Conservation (phyloP, 2,329 filamentous ascomycete species). For the Leptographium radiaticola region DNA sequence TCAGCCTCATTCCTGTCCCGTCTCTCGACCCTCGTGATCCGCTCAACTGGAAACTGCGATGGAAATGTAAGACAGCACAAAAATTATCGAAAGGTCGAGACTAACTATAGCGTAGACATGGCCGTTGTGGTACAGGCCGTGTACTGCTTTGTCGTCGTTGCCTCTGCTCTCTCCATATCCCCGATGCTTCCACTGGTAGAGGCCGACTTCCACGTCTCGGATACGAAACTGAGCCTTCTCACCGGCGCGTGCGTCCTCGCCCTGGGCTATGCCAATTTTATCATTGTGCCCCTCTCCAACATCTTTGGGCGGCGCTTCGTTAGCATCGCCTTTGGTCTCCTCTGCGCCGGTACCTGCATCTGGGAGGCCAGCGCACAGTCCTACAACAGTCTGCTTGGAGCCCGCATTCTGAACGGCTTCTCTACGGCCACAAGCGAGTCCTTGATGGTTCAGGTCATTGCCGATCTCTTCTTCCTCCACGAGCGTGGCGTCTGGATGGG, state of each 20-base stretch:
- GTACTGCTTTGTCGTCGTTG: conserved; percentile 15
- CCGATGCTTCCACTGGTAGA: conserved; percentile 28
- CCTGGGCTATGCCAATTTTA: conserved; percentile 21
- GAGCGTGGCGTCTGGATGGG: conserved; percentile 39
- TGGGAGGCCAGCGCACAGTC: conserved; percentile 41
- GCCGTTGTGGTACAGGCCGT: conserved; percentile 21
- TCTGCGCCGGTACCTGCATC: conserved; percentile 28
- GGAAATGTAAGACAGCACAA: conserved; percentile 15
- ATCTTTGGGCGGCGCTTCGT: conserved; percentile 19
- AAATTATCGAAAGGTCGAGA: conserved; percentile 18
- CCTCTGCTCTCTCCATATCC: conserved; percentile 37
- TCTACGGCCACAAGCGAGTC: conserved; percentile 49
- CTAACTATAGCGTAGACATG: conserved; percentile 7
- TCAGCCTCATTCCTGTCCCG: conserved; percentile 29
- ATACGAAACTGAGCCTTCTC: conserved; percentile 21
- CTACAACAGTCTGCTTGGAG: conserved; percentile 51
- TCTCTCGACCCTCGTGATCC: not conserved
- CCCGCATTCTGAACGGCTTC: conserved; percentile 45
- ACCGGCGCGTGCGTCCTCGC: conserved; percentile 20
- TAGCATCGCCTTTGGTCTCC: conserved; percentile 17
- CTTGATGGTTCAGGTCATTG: conserved; percentile 45
- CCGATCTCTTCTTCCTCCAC: conserved; percentile 43
- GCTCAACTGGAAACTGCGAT: conserved; percentile 18
- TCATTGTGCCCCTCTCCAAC: conserved; percentile 20
- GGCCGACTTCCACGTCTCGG: conserved; percentile 18